Base-by-base conservation (phyloP, 305 asterid genomes). In the Lippia alba region DNA sequence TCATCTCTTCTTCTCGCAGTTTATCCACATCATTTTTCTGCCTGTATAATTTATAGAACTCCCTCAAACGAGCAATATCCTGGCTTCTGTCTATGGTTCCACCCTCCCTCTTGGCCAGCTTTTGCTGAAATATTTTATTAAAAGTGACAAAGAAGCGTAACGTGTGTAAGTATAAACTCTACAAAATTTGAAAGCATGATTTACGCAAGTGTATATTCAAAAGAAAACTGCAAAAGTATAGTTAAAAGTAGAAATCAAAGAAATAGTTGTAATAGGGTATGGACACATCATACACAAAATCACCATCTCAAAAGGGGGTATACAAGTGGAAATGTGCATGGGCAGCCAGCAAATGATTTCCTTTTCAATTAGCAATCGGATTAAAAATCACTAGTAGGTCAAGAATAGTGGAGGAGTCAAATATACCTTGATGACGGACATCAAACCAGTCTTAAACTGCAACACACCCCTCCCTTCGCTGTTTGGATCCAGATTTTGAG, bases 381-480 rank as follows among this genome's bases (percentile, higher is more conserved):
- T 39, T 50, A 15, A 53, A 34, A 46, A 45, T 56, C 50, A 55
- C 1, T 14, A 12, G 10, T 24, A 49, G 64, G 36, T 56, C 74
- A 49, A 66, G 54, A 69, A 32, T 65, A 58, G 66, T 61, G 54
- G 33, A 36, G 69, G 36, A 53, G 20, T 63, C n/a, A 51, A 49
- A 70, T 45, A 69, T 91, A 94, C 99, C 99, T 94, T 94, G 81
- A 94, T 94, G 67, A 92, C 96, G 70, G 97, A 94, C 98, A 87
- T 88, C 84, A 94, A 83, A 51, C 99, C 97, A 64, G 98, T 94
- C 88, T 91, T 94, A 85, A 94, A 94, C 90, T 94, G 97, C 82
- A 91, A 76, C 49, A 94, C 97, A 57, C 99, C 99, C 89, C 99
- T 85, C 66, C 97, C 97, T 82, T 94, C 99, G 48, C 99, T 94